phyloP scores from a whole-genome alignment of 1,139 yeast genomes.

The Magnusiomyces tetraspermus region DNA sequence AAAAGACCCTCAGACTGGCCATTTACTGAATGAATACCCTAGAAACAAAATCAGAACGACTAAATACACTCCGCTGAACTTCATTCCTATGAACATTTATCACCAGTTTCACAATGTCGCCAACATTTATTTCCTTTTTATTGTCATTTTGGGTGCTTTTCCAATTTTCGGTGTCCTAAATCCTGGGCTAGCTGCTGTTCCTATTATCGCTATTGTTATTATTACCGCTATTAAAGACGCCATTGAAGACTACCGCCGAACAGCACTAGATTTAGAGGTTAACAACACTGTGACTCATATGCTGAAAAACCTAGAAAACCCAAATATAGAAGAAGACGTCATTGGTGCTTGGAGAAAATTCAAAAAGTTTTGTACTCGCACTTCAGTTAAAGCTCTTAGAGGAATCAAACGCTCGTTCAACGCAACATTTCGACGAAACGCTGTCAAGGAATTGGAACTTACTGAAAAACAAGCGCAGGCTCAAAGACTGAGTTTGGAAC shows the following conservation, averaged over 20 bases:
- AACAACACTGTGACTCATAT: conserved; percentile 81
- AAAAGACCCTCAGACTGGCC: conserved; percentile 45
- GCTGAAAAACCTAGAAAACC: conserved; percentile 57
- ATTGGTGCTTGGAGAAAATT: conserved; percentile 57
- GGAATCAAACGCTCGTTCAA: conserved; percentile 6
- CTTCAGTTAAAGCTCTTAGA: conserved; percentile 19
- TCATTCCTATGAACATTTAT: conserved; percentile 68
- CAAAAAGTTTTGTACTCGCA: conserved; percentile 40
- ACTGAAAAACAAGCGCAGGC: too few relatives aligned
- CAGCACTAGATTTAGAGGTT: conserved; percentile 67
- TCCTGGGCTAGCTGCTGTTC: conserved; percentile 90
- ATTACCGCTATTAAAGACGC: conserved; percentile 92
- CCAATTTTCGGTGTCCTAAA: conserved; percentile 83
- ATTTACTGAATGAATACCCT: conserved; percentile 40
- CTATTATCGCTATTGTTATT: conserved; percentile 82
- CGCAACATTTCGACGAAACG: conserved; percentile 11
- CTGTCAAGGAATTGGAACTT: conserved; percentile 8
- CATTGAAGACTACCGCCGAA: conserved; percentile 84
- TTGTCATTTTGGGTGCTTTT: conserved; percentile 69
- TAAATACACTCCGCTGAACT: conserved; percentile 81
- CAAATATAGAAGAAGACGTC: conserved; percentile 60
- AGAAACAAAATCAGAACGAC: conserved; percentile 89
- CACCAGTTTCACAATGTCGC: conserved; percentile 81
- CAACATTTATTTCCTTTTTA: conserved; percentile 66
- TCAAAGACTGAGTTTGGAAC: conserved; percentile 17